phyloP scores from a whole-genome alignment of 768 basidiomycete genomes.

The Auricularia cornea region DNA sequence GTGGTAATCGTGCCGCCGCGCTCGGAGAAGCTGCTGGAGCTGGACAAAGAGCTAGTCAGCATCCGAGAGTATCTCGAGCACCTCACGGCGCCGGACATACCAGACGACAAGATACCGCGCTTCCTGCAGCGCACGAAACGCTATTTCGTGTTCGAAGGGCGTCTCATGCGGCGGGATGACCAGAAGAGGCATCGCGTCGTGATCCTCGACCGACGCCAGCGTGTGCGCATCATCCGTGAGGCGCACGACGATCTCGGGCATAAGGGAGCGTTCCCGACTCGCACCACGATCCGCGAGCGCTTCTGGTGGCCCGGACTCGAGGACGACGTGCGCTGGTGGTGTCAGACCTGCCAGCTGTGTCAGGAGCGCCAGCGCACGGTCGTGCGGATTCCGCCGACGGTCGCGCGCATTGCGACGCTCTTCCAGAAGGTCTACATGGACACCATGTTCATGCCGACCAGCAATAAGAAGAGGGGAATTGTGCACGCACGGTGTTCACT shows the following conservation, averaged over 20 bases:
- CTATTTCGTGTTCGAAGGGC: too few species aligned
- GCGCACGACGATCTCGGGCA: too few species aligned
- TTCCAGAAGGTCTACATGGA: constrained; percentile 33
- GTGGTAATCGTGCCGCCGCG: too few species aligned
- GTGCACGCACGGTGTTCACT: constrained; percentile 31
- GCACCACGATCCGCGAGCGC: constrained; percentile 3
- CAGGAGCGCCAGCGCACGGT: constrained; percentile 20
- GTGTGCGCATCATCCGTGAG: too few species aligned
- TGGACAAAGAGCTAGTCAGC: too few species aligned
- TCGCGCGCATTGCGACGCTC: constrained; percentile 12
- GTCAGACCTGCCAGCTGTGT: constrained; percentile 30
- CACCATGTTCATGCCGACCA: constrained; percentile 32
- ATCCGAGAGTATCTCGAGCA: neutral
- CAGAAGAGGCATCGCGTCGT: constrained; percentile 17
- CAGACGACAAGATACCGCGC: constrained; percentile 4
- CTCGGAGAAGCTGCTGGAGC: too few species aligned
- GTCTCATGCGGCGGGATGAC: constrained; percentile 16
- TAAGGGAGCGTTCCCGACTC: constrained; percentile 11
- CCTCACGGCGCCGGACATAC: constrained; percentile 1
- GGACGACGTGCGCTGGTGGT: constrained; percentile 12
- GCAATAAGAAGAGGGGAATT: constrained; percentile 25
- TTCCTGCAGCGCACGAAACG: constrained; percentile 6
- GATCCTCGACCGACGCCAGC: constrained; percentile 17
- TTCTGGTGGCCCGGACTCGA: constrained; percentile 21
- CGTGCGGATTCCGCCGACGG: constrained; percentile 14